Evolutionary conservation across 306 rosid genomes (phyloP).

Genomic region (Dryas alaskensis): DNA sequence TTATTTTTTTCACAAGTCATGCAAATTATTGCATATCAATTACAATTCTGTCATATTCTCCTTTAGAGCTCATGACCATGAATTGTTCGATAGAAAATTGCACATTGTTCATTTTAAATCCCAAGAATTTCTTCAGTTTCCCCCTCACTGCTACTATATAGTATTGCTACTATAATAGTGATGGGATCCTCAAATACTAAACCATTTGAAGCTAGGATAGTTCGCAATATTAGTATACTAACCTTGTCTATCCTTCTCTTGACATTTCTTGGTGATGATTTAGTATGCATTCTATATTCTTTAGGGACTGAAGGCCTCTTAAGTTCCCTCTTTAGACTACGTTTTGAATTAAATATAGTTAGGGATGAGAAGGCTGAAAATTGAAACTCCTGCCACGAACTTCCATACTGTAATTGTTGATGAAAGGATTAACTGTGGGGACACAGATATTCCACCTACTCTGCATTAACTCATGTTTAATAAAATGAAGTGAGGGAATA

Average conservation of each 20-base stretch:
- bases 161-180: not conserved
- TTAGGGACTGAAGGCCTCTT: not conserved
- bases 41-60: not conserved
- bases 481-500: not conserved
- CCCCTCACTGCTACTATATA: not conserved
- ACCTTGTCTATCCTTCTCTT: not conserved
- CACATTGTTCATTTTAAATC: not conserved
- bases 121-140: not conserved
- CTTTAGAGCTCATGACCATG: not conserved
- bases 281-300: not conserved
- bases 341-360: not conserved
- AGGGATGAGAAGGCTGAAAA: not conserved
- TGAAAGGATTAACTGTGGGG: not conserved
- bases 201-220: not conserved
- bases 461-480: not conserved
- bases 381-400: not conserved
- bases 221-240: not conserved
- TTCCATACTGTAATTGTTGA: not conserved
- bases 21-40: not conserved
- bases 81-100: not conserved
- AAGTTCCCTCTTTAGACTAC: not conserved
- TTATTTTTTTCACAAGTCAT: not conserved
- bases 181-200: not conserved
- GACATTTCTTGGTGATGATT: not conserved
- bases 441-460: not conserved